Base-by-base conservation (phyloP, 495 filamentous ascomycete species). In the Penicillium odoratum region DNA sequence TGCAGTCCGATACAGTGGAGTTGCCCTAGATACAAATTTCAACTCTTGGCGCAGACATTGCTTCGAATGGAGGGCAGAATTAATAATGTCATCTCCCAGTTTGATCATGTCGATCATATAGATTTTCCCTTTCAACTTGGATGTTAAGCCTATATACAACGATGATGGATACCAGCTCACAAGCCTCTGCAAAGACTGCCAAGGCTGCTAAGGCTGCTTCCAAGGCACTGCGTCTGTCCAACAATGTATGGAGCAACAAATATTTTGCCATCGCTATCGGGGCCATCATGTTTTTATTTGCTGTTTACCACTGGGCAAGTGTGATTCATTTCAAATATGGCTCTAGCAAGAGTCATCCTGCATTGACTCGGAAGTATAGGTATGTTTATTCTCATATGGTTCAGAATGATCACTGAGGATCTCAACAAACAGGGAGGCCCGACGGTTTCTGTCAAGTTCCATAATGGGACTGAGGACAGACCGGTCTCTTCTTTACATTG, bases 171-270 rank as follows among this genome's bases (percentile, higher is more conserved):
- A 21, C 21, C 21, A 21, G 21, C 21, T 21, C 21, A 21, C 21
- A 21, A 2, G 21, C 21, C 2, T 21, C 21, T 21, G 21, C 21
- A 21, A 21, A 21, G 21, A 21, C 21, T 21, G 21, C 43, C 7
- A 33, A 56, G 10, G 57, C 56, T 8, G 31, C 49, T 5, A 53
- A 59, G 21, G 34, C 21, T 21, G 21, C 21, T 21, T 21, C 21
- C 21, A 21, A 21, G 21, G 21, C 21, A 21, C 21, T 21, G 21
- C 21, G 55, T 5, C 59, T 42, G 16, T 62, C 49, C n/a, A 50
- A 56, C 16, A 81, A 74, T 56, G 64, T 69, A 33, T 54, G 68
- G 38, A 51, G 66, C 6, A 34, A 18, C 11, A 54, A 61, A n/a
- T 57, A 61, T 18, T 54, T 53, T 21, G 59, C 59, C 1, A 61